A percentile compares a stretch with the other conserved stretches of the same genome.
Conservation (phyloP, 495 filamentous ascomycete genomes). For the Penicillium lagena region DNA sequence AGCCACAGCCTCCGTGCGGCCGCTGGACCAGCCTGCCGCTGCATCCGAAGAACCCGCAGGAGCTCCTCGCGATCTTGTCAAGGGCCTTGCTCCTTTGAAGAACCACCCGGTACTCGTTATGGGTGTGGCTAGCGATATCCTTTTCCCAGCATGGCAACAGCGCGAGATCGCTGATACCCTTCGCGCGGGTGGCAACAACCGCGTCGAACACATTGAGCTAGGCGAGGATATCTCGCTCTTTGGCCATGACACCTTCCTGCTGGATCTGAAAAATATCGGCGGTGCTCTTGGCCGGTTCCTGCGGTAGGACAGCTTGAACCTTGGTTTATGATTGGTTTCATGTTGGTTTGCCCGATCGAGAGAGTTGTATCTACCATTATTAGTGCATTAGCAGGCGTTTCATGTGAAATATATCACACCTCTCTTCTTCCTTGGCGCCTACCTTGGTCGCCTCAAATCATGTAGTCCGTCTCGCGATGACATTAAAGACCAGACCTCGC, state of each 20-base stretch:
- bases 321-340: background rate
- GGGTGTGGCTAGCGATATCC: conserved; percentile 91
- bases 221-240: conserved; percentile 90
- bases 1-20: conserved; percentile 23
- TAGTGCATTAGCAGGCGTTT: conserved; percentile 8
- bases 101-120: conserved; percentile 79
- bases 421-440: background rate
- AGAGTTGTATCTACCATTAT: background rate
- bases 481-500: no score
- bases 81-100: conserved; percentile 62
- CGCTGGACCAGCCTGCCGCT: conserved; percentile 16
- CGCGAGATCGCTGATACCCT: conserved; percentile 86
- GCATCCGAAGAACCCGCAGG: conserved; percentile 6
- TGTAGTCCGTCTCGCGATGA: no score
- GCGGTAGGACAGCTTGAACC: conserved; percentile 17
- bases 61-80: conserved; percentile 72
- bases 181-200: conserved; percentile 64
- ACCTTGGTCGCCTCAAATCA: background rate
- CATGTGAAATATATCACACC: conserved; percentile 1
- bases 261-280: conserved; percentile 89
- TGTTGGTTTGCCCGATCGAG: background rate
- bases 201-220: conserved; percentile 80
- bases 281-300: conserved; percentile 75
- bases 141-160: conserved; percentile 99
- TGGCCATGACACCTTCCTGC: conserved; percentile 92